These are phyloP conservation scores for Eutrema yunnanense DNA, from an alignment of 345 rosid genomes.

Conservation along the genomic window DNA sequence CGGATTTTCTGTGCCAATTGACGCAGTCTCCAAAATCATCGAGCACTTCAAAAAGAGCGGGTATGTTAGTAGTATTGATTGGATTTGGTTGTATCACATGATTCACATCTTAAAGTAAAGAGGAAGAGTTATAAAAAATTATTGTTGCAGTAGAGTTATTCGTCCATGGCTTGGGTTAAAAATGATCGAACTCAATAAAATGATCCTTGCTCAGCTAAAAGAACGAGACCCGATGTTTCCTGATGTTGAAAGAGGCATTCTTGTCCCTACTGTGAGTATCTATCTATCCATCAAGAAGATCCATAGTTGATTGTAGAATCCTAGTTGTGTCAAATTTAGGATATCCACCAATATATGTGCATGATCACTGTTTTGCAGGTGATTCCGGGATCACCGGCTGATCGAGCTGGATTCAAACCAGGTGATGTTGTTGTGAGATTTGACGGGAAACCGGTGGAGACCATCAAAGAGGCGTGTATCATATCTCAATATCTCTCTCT, in stretches of 20 bases:
- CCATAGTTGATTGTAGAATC: not conserved
- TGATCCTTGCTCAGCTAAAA: slow-evolving; percentile 75
- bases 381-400: slow-evolving; percentile 86
- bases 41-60: slow-evolving; percentile 80
- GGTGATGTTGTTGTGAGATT: slow-evolving; percentile 79
- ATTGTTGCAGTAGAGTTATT: slow-evolving; percentile 68
- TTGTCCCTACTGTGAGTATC: slow-evolving; percentile 60
- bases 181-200: slow-evolving; percentile 84
- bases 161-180: slow-evolving; percentile 95
- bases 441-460: slow-evolving; percentile 68
- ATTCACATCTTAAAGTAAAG: not conserved
- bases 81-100: not conserved
- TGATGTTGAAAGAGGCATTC: slow-evolving; percentile 58
- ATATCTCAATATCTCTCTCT: not conserved
- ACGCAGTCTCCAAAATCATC: slow-evolving; percentile 67
- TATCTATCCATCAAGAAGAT: not conserved
- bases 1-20: slow-evolving; percentile 77
- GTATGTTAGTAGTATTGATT: slow-evolving; percentile 31
- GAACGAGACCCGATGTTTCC: slow-evolving; percentile 76
- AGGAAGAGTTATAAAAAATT: not conserved
- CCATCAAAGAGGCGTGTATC: slow-evolving; percentile 58
- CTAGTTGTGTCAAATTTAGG: not conserved
- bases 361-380: slow-evolving; percentile 39
- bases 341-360: not conserved
- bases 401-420: slow-evolving; percentile 75